These are phyloP conservation scores for Penicillium sp. DNA, from an alignment of 2,329 filamentous ascomycete genomes.

Conservation along the genomic window DNA sequence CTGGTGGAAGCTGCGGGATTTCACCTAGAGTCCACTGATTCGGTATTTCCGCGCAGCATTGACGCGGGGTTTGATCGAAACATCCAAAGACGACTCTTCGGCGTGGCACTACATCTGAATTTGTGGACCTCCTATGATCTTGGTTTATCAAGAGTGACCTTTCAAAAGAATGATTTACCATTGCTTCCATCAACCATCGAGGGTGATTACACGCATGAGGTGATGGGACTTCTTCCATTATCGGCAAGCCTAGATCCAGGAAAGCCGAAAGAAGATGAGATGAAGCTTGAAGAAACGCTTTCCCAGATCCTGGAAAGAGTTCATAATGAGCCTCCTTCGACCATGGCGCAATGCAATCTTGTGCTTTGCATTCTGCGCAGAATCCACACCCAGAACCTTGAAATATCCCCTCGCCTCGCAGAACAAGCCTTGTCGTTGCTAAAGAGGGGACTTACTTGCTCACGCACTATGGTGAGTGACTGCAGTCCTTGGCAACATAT, in stretches of 20 bases:
- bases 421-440: slow-evolving; percentile 49
- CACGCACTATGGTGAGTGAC: slow-evolving; percentile 44
- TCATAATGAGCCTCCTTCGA: slow-evolving; percentile 45
- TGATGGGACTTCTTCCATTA: slow-evolving; percentile 52
- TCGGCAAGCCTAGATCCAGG: slow-evolving; percentile 54
- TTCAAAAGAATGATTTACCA: slow-evolving; percentile 39
- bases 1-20: slow-evolving; percentile 51
- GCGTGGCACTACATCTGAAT: slow-evolving; percentile 56
- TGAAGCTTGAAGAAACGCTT: slow-evolving; percentile 45
- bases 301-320: slow-evolving; percentile 37
- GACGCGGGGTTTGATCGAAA: slow-evolving; percentile 29
- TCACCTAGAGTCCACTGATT: slow-evolving; percentile 20
- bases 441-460: slow-evolving; percentile 44
- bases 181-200: slow-evolving; percentile 37
- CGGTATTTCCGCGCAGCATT: slow-evolving; percentile 11
- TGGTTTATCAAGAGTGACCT: slow-evolving; percentile 51
- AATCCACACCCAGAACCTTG: slow-evolving; percentile 49
- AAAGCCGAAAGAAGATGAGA: slow-evolving; percentile 37
- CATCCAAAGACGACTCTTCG: slow-evolving; percentile 43
- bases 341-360: slow-evolving; percentile 55
- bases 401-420: slow-evolving; percentile 41
- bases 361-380: slow-evolving; percentile 55
- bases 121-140: slow-evolving; percentile 59
- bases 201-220: slow-evolving; percentile 50
- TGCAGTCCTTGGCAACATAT: slow-evolving; percentile 57